Evolutionary conservation across 345 rosid genomes (phyloP), one percentile per base, ranked within the genome.

Genomic region (Acer negundo): DNA sequence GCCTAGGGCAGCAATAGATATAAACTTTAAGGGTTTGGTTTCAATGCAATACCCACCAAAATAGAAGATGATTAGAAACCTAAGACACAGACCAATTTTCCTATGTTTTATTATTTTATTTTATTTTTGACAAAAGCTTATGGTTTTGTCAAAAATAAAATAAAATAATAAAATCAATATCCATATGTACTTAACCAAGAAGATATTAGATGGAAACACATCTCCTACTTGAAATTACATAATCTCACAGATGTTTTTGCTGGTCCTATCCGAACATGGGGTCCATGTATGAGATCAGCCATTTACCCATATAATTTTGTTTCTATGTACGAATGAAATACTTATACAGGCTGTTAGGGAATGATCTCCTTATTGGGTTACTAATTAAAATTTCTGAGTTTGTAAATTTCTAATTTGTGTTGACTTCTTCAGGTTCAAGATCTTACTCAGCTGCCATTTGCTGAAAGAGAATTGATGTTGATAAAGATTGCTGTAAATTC

Each of bases 371-470:
- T 55, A 2, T 17, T 16, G 58, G 2, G 67, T 17, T 67, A 40
- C 44, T 38, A 24, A 67, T 56, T 51, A 11, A 65, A 31, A 19
- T 55, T 1, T 76, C 17, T 40, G 53, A 55, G 71, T 56, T 40
- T 68, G 69, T 56, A 16, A 76, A 55, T 31, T 76, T 67, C 7
- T 6, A 55, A 31, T 64, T 56, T 6, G 13, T 53, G n/a, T 16
- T 44, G 26, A 51, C 53, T 62, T 11, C 68, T 78, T 70, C 78
- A 91, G 93, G 90, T 86, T 63, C 70, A 51, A 78, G 85, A 91
- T 85, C 85, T 91, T 61, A 91, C 91, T 65, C 87, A 88, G 79
- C 70, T 85, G 81, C 95, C 95, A 75, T 91, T 91, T 82, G 93
- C 91, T 35, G 93, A 89, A 75, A 80, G 95, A 38, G 95, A 91